Percentiles rank a stretch among this genome's conserved stretches.
phyloP scores from a whole-genome alignment of 768 basidiomycete species.

The Tulasnella sp. region DNA sequence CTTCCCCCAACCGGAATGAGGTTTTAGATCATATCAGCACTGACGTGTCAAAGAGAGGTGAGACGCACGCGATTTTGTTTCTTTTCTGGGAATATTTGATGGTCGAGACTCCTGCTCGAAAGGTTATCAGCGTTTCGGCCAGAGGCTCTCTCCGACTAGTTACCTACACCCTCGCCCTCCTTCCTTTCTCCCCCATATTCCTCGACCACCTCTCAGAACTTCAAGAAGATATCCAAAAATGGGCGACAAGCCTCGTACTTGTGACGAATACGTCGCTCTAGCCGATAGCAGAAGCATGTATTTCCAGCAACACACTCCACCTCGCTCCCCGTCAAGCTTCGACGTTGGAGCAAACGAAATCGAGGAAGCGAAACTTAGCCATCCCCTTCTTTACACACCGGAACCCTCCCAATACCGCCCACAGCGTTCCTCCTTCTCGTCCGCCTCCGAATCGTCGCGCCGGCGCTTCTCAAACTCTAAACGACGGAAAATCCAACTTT shows the following conservation, averaged over 20 bases:
- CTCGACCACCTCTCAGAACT: background rate
- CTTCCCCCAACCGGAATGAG: no score
- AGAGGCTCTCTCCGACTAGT: background rate
- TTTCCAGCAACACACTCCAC: constrained; percentile 8
- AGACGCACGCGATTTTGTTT: no score
- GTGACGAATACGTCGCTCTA: background rate
- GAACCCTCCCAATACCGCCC: background rate
- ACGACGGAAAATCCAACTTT: background rate
- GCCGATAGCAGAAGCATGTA: background rate
- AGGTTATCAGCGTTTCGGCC: background rate
- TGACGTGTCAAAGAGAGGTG: no score
- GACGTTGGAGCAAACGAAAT: background rate
- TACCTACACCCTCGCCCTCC: background rate
- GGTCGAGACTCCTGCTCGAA: background rate
- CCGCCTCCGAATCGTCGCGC: background rate
- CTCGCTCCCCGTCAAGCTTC: background rate
- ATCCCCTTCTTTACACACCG: background rate
- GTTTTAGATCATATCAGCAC: no score
- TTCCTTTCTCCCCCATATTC: background rate
- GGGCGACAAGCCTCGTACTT: background rate
- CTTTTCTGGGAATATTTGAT: background rate
- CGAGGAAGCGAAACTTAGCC: background rate
- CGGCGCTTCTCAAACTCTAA: background rate
- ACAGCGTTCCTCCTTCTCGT: background rate
- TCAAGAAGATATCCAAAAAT: background rate